Evolutionary conservation across 257 asterid genomes (phyloP), one percentile per base, ranked within the genome.

Genomic region (Salvia splendens): DNA sequence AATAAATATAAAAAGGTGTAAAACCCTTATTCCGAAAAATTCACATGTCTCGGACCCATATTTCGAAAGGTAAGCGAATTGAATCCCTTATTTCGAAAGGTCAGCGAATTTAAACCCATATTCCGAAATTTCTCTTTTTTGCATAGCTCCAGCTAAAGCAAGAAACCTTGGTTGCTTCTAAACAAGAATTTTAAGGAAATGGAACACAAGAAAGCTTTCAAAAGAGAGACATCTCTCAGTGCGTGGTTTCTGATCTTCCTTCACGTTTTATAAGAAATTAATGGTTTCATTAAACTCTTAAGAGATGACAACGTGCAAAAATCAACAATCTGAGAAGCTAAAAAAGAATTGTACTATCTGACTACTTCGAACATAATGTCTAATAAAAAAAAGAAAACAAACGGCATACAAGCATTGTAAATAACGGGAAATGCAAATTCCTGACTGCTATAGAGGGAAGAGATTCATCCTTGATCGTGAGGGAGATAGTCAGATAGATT

Each of bases 251-350:
- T 24, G 14, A 12, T 17, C 12, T 6, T 17, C 35, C 36, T 49
- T 64, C 52, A 42, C 10, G 41, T 4, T 65, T 28, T 11, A 52
- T 45, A 40, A 38, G 58, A 33, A 70, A 56, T 11, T 12, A 67
- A 32, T 38, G 8, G 5, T 32, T 15, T 8, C 12, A n/a, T 11
- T 10, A 48, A 40, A 59, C 51, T 41, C 42, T 12, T 9, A 58
- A 16, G 40, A 51, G 54, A n/a, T 5, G 6, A 55, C 17, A 55
- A 14, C 32, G 56, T 20, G 55, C 24, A 33, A 33, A 36, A 63
- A 3, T 4, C 32, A 65, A 24, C 43, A 20, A 32, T 36, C 48
- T 8, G 57, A 48, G 16, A 16, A 9, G 17, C 24, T 9, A 45
- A 41, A 12, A 62, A 42, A 45, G n/a, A n/a, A 12, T 14, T 46